Conservation (phyloP, 2,329 filamentous ascomycete species). For the Epichloe brachyelytri region DNA sequence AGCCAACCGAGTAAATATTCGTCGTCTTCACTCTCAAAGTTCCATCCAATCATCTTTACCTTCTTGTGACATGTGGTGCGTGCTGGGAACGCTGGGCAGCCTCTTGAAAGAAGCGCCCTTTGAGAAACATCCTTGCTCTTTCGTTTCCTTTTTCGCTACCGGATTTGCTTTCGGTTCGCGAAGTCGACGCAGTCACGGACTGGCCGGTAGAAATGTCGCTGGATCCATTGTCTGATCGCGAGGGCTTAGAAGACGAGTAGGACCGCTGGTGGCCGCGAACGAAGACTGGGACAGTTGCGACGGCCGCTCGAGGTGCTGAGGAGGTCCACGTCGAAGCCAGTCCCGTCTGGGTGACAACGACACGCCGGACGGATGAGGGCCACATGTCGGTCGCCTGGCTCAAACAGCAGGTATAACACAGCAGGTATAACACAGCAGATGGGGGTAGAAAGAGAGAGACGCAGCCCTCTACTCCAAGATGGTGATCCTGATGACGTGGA, state of each 20-base stretch:
- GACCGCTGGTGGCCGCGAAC: slow-evolving; percentile 36
- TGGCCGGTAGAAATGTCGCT: slow-evolving; percentile 36
- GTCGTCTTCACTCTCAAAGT: background rate
- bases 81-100: slow-evolving; percentile 63
- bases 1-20: background rate
- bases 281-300: slow-evolving; percentile 22
- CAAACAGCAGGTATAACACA: slow-evolving; percentile 4
- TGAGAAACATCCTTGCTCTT: slow-evolving; percentile 40
- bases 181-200: slow-evolving; percentile 34
- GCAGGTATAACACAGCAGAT: slow-evolving; percentile 4
- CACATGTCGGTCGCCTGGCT: slow-evolving; percentile 31
- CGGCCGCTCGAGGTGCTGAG: slow-evolving; percentile 25
- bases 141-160: slow-evolving; percentile 40
- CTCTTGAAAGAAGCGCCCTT: slow-evolving; percentile 36
- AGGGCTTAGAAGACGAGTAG: slow-evolving; percentile 51
- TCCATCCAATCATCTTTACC: slow-evolving; percentile 30
- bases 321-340: slow-evolving; percentile 30
- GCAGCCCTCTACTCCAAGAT: slow-evolving; percentile 14
- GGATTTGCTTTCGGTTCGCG: slow-evolving; percentile 29
- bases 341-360: slow-evolving; percentile 33
- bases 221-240: slow-evolving; percentile 43
- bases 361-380: slow-evolving; percentile 42
- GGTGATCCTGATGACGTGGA: slow-evolving; percentile 20
- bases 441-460: slow-evolving; percentile 6
- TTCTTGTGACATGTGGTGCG: slow-evolving; percentile 55